These are phyloP conservation scores for Lipomyces lipofer DNA, from an alignment of 805 yeast species.

Conservation along the genomic window DNA sequence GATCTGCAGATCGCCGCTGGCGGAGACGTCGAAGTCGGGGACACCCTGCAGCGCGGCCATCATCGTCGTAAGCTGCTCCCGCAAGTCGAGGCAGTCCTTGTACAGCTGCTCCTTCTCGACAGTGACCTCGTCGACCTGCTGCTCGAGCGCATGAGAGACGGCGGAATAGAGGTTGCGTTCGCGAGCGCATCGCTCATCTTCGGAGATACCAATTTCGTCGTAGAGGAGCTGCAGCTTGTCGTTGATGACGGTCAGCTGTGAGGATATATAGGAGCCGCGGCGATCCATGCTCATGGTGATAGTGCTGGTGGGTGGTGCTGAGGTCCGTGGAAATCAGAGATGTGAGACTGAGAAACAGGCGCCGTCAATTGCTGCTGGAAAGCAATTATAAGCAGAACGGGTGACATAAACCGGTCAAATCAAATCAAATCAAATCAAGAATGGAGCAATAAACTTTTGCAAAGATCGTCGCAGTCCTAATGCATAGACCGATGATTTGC, in stretches of 20 bases:
- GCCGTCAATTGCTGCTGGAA: no score
- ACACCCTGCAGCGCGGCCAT: slow-evolving; percentile 30
- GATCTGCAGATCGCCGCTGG: slow-evolving; percentile 27
- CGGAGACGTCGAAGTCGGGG: slow-evolving; percentile 19
- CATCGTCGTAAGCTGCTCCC: slow-evolving; percentile 31
- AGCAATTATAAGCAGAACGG: no score
- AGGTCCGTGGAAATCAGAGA: no score
- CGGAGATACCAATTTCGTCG: slow-evolving; percentile 33
- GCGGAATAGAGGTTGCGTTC: slow-evolving; percentile 35
- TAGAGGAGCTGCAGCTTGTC: slow-evolving; percentile 35
- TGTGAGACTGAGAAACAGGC: no score
- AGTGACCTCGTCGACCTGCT: slow-evolving; percentile 35
- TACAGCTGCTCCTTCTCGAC: slow-evolving; percentile 35
- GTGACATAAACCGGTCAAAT: no score
- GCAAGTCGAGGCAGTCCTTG: slow-evolving; percentile 31
- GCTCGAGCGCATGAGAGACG: slow-evolving; percentile 35
- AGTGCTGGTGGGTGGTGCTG: no score
- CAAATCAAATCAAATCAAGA: no score
- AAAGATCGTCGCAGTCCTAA: no score
- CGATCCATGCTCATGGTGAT: slow-evolving; percentile 8
- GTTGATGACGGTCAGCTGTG: slow-evolving; percentile 35
- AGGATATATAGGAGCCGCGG: slow-evolving; percentile 34
- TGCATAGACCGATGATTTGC: no score
- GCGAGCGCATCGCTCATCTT: slow-evolving; percentile 33
- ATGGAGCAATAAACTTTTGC: no score